phyloP scores from a whole-genome alignment of 805 yeast species.

The Ogataea thermomethanolica region DNA sequence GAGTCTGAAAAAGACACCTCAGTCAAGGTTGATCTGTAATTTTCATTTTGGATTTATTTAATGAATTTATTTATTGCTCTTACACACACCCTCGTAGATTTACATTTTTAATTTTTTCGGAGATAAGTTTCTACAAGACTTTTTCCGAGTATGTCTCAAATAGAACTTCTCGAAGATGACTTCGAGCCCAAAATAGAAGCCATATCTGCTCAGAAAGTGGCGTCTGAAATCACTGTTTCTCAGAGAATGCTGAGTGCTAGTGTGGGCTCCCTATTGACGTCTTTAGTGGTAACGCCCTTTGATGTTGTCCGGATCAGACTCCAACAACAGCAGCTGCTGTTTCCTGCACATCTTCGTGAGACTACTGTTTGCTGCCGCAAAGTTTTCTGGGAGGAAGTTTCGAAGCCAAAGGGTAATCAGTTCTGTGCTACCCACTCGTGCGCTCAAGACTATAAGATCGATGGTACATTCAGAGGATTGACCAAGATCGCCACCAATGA shows the following conservation, averaged over 20 bases:
- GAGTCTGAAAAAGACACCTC: conserved; percentile 8
- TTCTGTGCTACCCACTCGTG: conserved; percentile 40
- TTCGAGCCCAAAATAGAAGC: not conserved
- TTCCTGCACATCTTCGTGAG: conserved; percentile 34
- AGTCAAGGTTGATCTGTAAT: conserved; percentile 22
- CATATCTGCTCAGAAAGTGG: conserved; percentile 1
- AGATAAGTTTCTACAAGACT: not conserved
- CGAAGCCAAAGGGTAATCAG: conserved; percentile 24
- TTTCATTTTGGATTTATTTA: not conserved
- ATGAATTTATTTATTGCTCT: not conserved
- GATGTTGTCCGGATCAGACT: conserved; percentile 75
- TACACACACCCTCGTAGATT: not conserved
- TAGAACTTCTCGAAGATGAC: conserved; percentile 7
- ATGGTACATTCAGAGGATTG: conserved; percentile 76
- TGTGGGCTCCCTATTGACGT: conserved; percentile 69
- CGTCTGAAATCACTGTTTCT: conserved; percentile 40
- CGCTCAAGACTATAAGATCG: conserved; percentile 40
- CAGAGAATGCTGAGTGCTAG: conserved; percentile 80
- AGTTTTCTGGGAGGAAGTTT: conserved; percentile 34
- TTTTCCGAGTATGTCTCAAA: conserved; percentile 3
- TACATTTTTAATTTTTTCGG: conserved; percentile 7
- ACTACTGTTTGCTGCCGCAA: conserved; percentile 35
- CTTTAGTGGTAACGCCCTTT: conserved; percentile 73
- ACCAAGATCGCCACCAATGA: conserved; percentile 62
- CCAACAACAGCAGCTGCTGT: conserved; percentile 69